Evolutionary conservation across 1,284 basidiomycete species (phyloP), one percentile per base, ranked within the genome.

Genomic region (Cutaneotrichosporon cyanovorans): DNA sequence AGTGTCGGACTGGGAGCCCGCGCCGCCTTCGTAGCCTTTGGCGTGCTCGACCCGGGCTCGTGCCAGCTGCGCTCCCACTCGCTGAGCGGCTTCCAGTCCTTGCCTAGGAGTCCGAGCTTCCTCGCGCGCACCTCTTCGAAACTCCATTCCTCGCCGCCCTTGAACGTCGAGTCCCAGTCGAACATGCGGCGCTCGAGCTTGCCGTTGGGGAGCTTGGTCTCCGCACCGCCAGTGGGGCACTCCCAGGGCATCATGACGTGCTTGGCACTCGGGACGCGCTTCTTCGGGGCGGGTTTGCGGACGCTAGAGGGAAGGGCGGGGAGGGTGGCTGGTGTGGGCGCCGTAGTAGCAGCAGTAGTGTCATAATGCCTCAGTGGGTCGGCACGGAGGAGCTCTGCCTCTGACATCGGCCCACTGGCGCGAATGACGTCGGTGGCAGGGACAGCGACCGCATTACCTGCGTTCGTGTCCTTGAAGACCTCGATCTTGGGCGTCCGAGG

Each of bases 1-100:
- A 88, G 81, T 0, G 86, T 89, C 5, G 85, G 82, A 11, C 36
- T 40, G 2, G 0, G 84, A 82, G 8, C 82, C 78, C 58, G 80
- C 47, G 18, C 42, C 14, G 50, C 53, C 41, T 54, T 52, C 28
- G 53, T 48, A 28, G 53, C 48, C 45, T 62, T 61, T 3, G 69
- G 65, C 12, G 66, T 62, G 0, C 65, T 59, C n/a, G 63, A 58
- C 32, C 68, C 67, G 2, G 69, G 62, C 19, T 53, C 48, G 53
- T 72, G 70, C 70, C 69, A 71, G 10, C 35, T 45, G 23, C 44
- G 45, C 48, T 72, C 70, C 70, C 70, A 72, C 21, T 58, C 60
- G 36, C 62, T 54, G 15, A 70, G 56, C 9, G 66, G 62, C 51
- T 58, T 61, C 57, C 60, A 63, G 22, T 68, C 62, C 46, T 63